Percentiles rank a stretch among this genome's conserved stretches.
These are phyloP conservation scores for Chlorella ohadii DNA, from an alignment of 139 green algal genomes.

Conservation along the genomic window DNA sequence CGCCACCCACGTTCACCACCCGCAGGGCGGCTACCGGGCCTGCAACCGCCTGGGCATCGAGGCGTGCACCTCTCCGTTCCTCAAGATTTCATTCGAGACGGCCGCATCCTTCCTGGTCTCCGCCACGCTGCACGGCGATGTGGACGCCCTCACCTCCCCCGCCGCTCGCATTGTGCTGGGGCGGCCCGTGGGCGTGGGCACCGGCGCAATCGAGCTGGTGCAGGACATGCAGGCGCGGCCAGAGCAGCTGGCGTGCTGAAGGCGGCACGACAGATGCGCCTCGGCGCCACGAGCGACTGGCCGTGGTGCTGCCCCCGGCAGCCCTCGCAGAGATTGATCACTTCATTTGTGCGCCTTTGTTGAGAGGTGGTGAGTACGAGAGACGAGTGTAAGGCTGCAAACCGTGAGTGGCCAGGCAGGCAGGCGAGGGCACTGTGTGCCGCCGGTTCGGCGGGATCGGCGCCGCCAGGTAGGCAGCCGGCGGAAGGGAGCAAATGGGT, in stretches of 20 bases:
- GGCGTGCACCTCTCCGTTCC: slow-evolving; percentile 83
- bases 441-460: no score
- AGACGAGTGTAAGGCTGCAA: no score
- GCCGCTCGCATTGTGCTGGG: slow-evolving; percentile 84
- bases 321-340: no score
- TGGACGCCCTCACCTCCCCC: slow-evolving; percentile 78
- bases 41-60: slow-evolving; percentile 96
- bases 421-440: no score
- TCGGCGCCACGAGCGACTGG: no score
- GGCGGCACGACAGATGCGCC: no score
- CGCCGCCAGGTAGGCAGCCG: no score
- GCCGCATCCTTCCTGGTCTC: slow-evolving; percentile 93
- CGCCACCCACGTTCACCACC: background rate
- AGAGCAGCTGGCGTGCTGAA: slow-evolving; percentile 26
- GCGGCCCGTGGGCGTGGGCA: slow-evolving; percentile 74
- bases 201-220: slow-evolving; percentile 59
- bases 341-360: no score
- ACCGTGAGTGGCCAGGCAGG: no score
- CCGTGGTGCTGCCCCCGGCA: no score
- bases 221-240: slow-evolving; percentile 37
- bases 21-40: slow-evolving; percentile 79
- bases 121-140: slow-evolving; percentile 80
- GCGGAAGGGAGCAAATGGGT: no score
- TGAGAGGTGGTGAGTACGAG: no score
- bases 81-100: slow-evolving; percentile 99